A percentile compares a stretch with the other conserved stretches of the same genome.
phyloP scores from a whole-genome alignment of 75 land plant species.

The Adiantum capillusveneris region DNA sequence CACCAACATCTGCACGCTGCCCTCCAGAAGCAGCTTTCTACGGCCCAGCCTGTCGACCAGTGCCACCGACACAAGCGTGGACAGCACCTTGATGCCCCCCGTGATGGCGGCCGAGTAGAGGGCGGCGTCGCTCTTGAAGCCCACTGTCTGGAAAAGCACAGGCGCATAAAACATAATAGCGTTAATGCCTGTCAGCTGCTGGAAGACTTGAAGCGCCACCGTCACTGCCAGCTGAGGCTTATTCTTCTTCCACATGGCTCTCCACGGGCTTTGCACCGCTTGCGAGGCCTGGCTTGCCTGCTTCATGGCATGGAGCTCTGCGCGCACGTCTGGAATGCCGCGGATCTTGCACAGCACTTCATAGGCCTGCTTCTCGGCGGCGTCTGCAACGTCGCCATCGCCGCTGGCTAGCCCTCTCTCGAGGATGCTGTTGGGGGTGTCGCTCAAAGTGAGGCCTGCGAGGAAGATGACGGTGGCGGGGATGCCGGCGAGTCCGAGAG shows the following conservation, averaged over 20 bases:
- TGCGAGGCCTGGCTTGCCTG: no score
- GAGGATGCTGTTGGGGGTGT: slow-evolving; percentile 54
- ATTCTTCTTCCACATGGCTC: no score
- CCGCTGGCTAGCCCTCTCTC: no score
- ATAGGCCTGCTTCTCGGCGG: slow-evolving; percentile 58
- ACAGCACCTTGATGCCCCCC: no score
- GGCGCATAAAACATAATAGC: slow-evolving; percentile 74
- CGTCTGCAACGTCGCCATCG: slow-evolving; percentile 30
- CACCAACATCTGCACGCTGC: no score
- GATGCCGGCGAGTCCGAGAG: slow-evolving; percentile 42
- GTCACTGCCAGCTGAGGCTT: no score
- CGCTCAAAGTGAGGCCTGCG: slow-evolving; percentile 37
- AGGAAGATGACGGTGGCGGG: slow-evolving; percentile 33
- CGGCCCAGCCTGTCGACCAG: slow-evolving; percentile 40
- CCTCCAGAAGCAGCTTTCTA: no score
- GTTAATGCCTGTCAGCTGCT: slow-evolving; percentile 80
- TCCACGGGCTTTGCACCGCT: no score
- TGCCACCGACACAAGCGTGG: slow-evolving; percentile 33
- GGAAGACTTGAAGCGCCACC: no score
- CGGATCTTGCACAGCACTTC: slow-evolving; percentile 19
- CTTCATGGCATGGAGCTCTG: slow-evolving; percentile 29
- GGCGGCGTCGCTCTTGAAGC: no score
- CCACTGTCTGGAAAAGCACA: no score
- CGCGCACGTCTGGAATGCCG: slow-evolving; percentile 40
- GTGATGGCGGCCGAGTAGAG: no score